These are phyloP conservation scores for Lactifluus subvellereus DNA, from an alignment of 768 basidiomycete genomes.

Conservation along the genomic window DNA sequence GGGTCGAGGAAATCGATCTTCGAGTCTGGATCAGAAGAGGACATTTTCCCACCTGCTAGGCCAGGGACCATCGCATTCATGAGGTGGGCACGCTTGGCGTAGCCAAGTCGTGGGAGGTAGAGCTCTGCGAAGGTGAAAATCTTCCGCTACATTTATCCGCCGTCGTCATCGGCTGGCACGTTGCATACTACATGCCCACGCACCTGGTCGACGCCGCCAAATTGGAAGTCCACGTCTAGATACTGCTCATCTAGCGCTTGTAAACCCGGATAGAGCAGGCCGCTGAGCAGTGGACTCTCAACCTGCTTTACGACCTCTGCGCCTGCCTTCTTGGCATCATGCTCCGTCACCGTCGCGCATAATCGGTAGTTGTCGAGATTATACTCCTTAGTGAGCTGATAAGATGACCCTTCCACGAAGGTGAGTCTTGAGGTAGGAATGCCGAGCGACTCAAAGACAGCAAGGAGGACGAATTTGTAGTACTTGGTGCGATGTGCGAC, in stretches of 20 bases:
- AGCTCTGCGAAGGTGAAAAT: slow-evolving; percentile 98
- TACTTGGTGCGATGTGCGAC: slow-evolving; percentile 84
- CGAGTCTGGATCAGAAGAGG: slow-evolving; percentile 92
- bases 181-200: slow-evolving; percentile 21
- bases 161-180: background rate
- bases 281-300: slow-evolving; percentile 84
- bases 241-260: slow-evolving; percentile 98
- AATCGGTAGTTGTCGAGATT: slow-evolving; percentile 93
- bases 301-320: slow-evolving; percentile 99
- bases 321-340: slow-evolving; percentile 97
- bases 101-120: slow-evolving; percentile 90
- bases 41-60: slow-evolving; percentile 95
- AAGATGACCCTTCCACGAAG: slow-evolving; percentile 87
- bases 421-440: slow-evolving; percentile 80
- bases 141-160: slow-evolving; percentile 60
- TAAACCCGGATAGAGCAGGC: slow-evolving; percentile 90
- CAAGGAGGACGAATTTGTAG: slow-evolving; percentile 75
- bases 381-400: slow-evolving; percentile 89
- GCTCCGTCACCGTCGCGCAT: slow-evolving; percentile 86
- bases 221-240: slow-evolving; percentile 93
- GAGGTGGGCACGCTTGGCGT: slow-evolving; percentile 89
- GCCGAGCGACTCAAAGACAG: slow-evolving; percentile 83
- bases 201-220: slow-evolving; percentile 96
- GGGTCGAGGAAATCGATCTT: slow-evolving; percentile 97
- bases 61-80: slow-evolving; percentile 99